Conservation (phyloP, 1,139 yeast genomes). For the Candida glucosophila region DNA sequence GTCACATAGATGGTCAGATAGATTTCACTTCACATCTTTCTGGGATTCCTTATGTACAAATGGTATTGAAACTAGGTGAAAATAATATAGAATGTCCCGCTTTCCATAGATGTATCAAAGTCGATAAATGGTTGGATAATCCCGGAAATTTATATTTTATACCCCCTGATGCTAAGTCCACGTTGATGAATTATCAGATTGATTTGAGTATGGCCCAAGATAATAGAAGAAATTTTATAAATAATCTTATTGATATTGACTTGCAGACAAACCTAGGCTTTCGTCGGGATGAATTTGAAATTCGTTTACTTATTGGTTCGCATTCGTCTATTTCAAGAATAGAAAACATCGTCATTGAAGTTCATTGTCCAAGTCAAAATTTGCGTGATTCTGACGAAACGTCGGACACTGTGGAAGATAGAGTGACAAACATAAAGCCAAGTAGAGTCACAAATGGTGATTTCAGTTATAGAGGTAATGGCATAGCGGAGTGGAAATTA, state of each 20-base stretch:
- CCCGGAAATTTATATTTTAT: conserved; percentile 51
- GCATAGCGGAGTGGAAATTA: conserved; percentile 66
- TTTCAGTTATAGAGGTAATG: conserved; percentile 43
- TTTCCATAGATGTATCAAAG: conserved; percentile 52
- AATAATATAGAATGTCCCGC: conserved; percentile 40
- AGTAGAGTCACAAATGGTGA: conserved; percentile 68
- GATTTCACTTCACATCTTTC: conserved; percentile 59
- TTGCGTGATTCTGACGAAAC: conserved; percentile 6
- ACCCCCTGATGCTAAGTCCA: conserved; percentile 83
- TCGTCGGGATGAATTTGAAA: conserved; percentile 65
- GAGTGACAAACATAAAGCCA: conserved; percentile 31
- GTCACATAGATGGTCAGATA: conserved; percentile 58
- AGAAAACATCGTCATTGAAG: conserved; percentile 47
- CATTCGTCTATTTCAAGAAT: conserved; percentile 44
- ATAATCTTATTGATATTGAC: conserved; percentile 55
- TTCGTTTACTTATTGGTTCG: conserved; percentile 47
- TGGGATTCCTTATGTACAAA: conserved; percentile 66
- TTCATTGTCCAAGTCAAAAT: conserved; percentile 23
- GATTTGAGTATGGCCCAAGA: conserved; percentile 27
- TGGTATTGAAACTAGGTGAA: conserved; percentile 40
- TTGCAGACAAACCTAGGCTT: conserved; percentile 55
- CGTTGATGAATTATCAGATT: conserved; percentile 56
- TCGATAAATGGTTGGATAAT: conserved; percentile 31
- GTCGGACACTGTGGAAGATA: conserved; percentile 4
- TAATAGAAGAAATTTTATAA: conserved; percentile 11